phyloP scores from a whole-genome alignment of 495 filamentous ascomycete genomes.

The Penicillium antarcticum region DNA sequence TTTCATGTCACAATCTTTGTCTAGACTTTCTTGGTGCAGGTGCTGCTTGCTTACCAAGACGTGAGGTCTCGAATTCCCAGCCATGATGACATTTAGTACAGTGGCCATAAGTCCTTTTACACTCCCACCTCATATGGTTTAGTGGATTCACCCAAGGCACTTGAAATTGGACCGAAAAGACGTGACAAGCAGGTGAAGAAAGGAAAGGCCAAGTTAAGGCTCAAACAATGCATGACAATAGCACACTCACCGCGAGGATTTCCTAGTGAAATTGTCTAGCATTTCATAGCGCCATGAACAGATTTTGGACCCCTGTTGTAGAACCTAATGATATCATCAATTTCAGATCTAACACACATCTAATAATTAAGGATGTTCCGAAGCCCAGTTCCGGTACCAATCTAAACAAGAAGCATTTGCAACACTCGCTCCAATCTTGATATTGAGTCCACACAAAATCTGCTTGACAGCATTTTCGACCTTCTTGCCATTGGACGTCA shows the following conservation, averaged over 20 bases:
- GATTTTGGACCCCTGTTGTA: too few relatives aligned
- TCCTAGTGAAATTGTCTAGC: too few relatives aligned
- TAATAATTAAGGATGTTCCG: slow-evolving; percentile 28
- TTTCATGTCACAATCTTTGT: too few relatives aligned
- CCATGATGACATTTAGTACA: background rate
- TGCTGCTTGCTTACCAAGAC: background rate
- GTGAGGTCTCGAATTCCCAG: background rate
- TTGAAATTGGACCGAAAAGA: too few relatives aligned
- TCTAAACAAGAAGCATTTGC: slow-evolving; percentile 80
- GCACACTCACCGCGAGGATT: too few relatives aligned
- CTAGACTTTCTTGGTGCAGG: background rate
- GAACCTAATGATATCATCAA: slow-evolving; percentile 6
- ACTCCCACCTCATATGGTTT: too few relatives aligned
- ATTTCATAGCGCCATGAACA: too few relatives aligned
- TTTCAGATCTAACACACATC: background rate
- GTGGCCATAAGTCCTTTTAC: too few relatives aligned
- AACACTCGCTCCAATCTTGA: slow-evolving; percentile 82
- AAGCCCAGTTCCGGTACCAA: slow-evolving; percentile 77
- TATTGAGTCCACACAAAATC: slow-evolving; percentile 81
- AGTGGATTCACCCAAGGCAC: too few relatives aligned
- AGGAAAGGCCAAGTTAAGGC: too few relatives aligned
- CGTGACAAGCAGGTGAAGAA: too few relatives aligned
- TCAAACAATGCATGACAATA: too few relatives aligned
- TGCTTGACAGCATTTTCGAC: slow-evolving; percentile 93
- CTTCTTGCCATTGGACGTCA: slow-evolving; percentile 92